Conservation (phyloP, 129 eudicot genomes). For the Lactuca saligna region DNA sequence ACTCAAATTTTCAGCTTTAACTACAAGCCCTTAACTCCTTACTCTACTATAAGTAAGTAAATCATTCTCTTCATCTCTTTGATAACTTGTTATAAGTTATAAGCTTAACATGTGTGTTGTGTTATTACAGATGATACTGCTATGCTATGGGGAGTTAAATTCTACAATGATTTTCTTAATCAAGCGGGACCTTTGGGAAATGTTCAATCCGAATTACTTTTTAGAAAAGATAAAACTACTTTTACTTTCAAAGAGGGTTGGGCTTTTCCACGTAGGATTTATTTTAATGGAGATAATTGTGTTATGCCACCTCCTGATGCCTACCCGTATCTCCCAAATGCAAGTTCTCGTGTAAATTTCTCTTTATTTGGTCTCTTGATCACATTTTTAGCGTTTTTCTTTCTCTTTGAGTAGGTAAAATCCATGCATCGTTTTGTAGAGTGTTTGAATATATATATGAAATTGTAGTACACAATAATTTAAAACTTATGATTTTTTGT, state of each 20-base stretch:
- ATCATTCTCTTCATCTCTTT: slow-evolving; percentile 1
- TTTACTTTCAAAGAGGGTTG: slow-evolving; percentile 91
- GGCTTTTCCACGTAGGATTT: slow-evolving; percentile 91
- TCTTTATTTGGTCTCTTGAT: slow-evolving; percentile 42
- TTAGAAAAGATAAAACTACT: slow-evolving; percentile 65
- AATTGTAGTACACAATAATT: neutral
- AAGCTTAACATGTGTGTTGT: neutral
- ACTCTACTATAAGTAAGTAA: slow-evolving; percentile 72
- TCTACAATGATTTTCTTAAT: slow-evolving; percentile 80
- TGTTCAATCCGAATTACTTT: slow-evolving; percentile 90
- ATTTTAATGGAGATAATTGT: slow-evolving; percentile 93
- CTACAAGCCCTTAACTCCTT: slow-evolving; percentile 82
- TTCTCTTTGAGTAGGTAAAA: slow-evolving; percentile 33
- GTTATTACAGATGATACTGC: slow-evolving; percentile 85
- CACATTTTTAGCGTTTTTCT: slow-evolving; percentile 40
- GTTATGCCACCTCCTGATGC: slow-evolving; percentile 99
- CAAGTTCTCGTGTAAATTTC: slow-evolving; percentile 38
- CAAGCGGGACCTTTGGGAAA: slow-evolving; percentile 91
- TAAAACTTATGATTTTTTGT: slow-evolving; percentile 11
- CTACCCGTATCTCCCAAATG: slow-evolving; percentile 85
- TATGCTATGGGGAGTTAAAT: slow-evolving; percentile 92
- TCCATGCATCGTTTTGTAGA: slow-evolving; percentile 38
- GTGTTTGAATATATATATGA: slow-evolving; percentile 26
- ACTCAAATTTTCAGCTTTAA: slow-evolving; percentile 90
- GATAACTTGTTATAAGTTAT: neutral